Evolutionary conservation across 495 filamentous ascomycete genomes (phyloP).

Genomic region (Mycothermus thermophilus): DNA sequence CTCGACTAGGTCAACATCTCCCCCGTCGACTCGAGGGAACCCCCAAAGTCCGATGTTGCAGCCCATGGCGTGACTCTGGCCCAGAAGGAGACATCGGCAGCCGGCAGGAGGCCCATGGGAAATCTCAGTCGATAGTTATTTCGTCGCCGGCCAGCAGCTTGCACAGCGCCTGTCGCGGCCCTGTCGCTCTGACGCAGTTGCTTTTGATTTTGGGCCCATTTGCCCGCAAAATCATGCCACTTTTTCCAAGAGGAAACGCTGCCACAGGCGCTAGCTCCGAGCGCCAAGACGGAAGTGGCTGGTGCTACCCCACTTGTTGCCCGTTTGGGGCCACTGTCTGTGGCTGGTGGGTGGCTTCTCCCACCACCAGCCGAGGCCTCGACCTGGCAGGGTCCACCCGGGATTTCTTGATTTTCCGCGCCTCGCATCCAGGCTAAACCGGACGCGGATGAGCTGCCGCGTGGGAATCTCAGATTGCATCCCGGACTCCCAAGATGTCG

Average conservation of each 20-base stretch:
- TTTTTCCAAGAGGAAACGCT: constrained; percentile 19
- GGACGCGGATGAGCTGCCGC: too few species aligned
- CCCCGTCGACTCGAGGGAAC: too few species aligned
- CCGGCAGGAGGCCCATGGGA: too few species aligned
- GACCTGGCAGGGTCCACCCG: background rate
- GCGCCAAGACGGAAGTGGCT: constrained; percentile 23
- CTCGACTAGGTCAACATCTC: too few species aligned
- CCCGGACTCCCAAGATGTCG: too few species aligned
- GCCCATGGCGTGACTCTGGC: constrained; percentile 19
- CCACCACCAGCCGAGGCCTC: background rate
- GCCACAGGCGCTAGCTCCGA: constrained; percentile 5
- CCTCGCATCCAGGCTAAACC: too few species aligned
- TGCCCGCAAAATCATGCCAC: constrained; percentile 21
- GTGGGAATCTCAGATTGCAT: too few species aligned
- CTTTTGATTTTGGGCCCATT: constrained; percentile 19
- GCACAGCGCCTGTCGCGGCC: constrained; percentile 17
- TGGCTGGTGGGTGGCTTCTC: constrained; percentile 16
- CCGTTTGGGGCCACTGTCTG: constrained; percentile 5
- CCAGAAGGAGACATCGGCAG: too few species aligned
- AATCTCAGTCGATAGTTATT: constrained; percentile 11
- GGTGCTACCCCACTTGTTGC: constrained; percentile 1
- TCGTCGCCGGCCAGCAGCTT: constrained; percentile 2
- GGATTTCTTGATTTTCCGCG: constrained; percentile 7
- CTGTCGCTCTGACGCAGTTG: constrained; percentile 17
- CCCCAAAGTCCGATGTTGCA: constrained; percentile 8